Evolutionary conservation across 257 asterid species (phyloP), one percentile per base, ranked within the genome.

Genomic region (Eustoma russellianum): DNA sequence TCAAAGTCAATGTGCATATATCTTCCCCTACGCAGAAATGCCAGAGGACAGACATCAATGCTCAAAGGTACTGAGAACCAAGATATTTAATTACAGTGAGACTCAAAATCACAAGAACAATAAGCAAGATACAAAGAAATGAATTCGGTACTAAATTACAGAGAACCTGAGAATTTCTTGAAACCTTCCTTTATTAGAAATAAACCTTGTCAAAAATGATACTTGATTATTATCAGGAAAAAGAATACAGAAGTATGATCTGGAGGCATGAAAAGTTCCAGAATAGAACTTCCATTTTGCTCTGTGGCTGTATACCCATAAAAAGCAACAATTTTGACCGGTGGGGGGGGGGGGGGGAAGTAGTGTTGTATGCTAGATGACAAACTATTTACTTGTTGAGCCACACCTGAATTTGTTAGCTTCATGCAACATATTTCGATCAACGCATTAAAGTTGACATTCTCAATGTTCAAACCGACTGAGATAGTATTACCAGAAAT

Each of bases 401-500:
- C 5, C 43, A 49, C 41, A 33, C 57, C 57, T 48, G n/a, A 9
- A 28, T 50, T 51, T 58, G 12, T 12, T 35, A 14, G 3, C 19
- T 15, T 10, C 43, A 51, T 16, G 34, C 52, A 52, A 30, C 7
- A 13, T 10, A 15, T 17, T 35, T 38, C 18, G 30, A 60, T 43
- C 28, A 18, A 7, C 46, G 50, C 3, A 9, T 9, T 18, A 41
- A 16, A 13, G 19, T 48, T 8, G 13, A 3, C 35, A 5, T 12
- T 14, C 24, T 3, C 41, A 54, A 13, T 53, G 13, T 35, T 13
- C 18, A 50, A 38, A 38, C 41, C 51, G 45, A 46, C 63, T 50
- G 44, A 48, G 50, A 18, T 28, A 60, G 55, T 33, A 17, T 84
- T 55, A 91, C 98, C 98, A 91, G 86, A 91, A 88, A 83, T 87